A percentile compares a stretch with the other conserved stretches of the same genome.
phyloP scores from a whole-genome alignment of 306 rosid genomes.

The Citrullus mucosospermus region DNA sequence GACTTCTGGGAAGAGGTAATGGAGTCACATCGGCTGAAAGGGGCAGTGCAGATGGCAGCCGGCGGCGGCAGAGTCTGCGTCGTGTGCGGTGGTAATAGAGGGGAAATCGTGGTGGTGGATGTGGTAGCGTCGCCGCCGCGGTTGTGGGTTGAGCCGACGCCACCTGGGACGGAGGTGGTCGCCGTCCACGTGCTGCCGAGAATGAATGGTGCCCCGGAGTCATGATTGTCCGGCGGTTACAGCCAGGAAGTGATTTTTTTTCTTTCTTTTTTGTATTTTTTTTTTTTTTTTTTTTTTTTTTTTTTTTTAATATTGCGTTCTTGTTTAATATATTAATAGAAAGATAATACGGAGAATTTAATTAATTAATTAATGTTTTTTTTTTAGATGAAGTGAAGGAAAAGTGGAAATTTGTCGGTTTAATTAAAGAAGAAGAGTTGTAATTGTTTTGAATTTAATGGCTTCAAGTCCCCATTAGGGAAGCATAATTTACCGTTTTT shows the following conservation, averaged over 20 bases:
- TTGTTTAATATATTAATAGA: background rate
- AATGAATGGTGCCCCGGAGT: slow-evolving; percentile 12
- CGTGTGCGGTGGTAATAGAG: slow-evolving; percentile 18
- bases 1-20: slow-evolving; percentile 50
- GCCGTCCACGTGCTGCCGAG: slow-evolving; percentile 61
- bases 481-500: no score
- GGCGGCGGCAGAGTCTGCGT: slow-evolving; percentile 45
- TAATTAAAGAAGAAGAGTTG: no score
- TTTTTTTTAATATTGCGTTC: background rate
- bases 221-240: background rate
- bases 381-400: background rate
- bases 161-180: slow-evolving; percentile 41
- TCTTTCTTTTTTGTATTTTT: background rate
- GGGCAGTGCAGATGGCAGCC: slow-evolving; percentile 59
- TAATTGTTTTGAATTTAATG: no score
- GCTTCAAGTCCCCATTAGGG: no score
- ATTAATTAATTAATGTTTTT: background rate
- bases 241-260: background rate
- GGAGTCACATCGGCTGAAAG: slow-evolving; percentile 25
- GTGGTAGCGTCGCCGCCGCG: slow-evolving; percentile 20
- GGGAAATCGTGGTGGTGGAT: slow-evolving; percentile 49
- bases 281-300: background rate
- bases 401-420: background rate
- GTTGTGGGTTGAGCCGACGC: slow-evolving; percentile 31
- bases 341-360: background rate